Evolutionary conservation across 2,329 filamentous ascomycete species (phyloP), one percentile per base, ranked within the genome.

Genomic region (Talaromyces marneffei): DNA sequence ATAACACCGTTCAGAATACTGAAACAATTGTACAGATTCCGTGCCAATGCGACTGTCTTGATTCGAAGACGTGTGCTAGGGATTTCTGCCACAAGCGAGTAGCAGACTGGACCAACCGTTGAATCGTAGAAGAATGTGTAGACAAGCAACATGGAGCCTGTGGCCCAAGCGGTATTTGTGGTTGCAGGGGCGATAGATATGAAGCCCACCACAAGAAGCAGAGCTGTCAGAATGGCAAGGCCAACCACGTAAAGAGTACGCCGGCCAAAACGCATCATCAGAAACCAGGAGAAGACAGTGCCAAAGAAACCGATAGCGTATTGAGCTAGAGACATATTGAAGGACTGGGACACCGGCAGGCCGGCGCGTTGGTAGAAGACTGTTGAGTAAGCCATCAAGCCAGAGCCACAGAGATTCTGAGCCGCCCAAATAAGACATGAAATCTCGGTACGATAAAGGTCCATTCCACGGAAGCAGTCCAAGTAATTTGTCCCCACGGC

Each of bases 391-490:
- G 83, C 82, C 54, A 85, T 84, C 64, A 88, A 81, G 16, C 85
- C 84, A 64, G 85, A 84, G 31, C 86, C 85, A 57, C 81, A 83
- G 1, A 88, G 75, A 20, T 86, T 85, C 67, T 89, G 86, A 3
- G 85, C 85, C 4, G 82, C 80, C 76, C 86, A 88, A 4, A 85
- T 83, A 69, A 86, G 85, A 61, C 83, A 85, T 25, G 85, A 80
- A 65, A 88, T 87, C 71, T 90, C 91, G 1, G 91, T 96, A 23
- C 91, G 85, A 62, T 91, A 87, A 53, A 87, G 79, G 70, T 96
- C 87, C 14, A 84, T 83, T 8, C 91, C 91, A 71, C 83, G 87
- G 82, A 96, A 95, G 77, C 91, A 96, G 74, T 96, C 91, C 66
- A 84, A 75, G 73, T 94, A 96, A 56, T 82, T 86, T 5, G 89